Evolutionary conservation across 2,329 filamentous ascomycete genomes (phyloP), one percentile per base, ranked within the genome.

Genomic region (Fusarium chlamydosporum): DNA sequence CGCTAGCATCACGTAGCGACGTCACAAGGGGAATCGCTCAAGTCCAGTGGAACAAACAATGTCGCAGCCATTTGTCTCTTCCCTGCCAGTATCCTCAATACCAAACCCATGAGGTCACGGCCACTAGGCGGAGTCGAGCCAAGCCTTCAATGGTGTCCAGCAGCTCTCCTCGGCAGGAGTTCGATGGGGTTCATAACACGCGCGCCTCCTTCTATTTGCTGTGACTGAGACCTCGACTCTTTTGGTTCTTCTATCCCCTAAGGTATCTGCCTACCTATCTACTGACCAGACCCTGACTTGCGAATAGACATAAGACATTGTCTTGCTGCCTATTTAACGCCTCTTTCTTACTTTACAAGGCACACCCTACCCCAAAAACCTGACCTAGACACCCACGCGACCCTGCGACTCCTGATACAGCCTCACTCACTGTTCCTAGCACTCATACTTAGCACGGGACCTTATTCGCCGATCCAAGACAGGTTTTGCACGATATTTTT

Each of bases 1-100:
- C 38, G 55, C 61, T 61, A 59, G 50, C 58, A 73, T 74, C 72
- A 74, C 71, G 72, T 60, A 61, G 50, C 67, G 55, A 70, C 54
- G 67, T 74, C 72, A 74, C 68, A 59, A 64, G 63, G 52, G 34
- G 41, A 63, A 33, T 37, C 46, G 37, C 61, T 51, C 59, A 64
- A 29, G 27, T 45, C 31, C 3, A 45, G 31, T 45, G 47, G 34
- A 27, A 53, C 67, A 70, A 62, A 56, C 20, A 47, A 56, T 48
- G 62, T 61, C 63, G 61, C 56, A 46, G 62, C 42, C 29, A 42
- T 31, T 31, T 12, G 18, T 35, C 35, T 38, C 33, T 62, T 35
- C 26, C 56, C 38, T 53, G 35, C n/a, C 20, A 29, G 42, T 31
- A 10, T 7, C 26, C n/a, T 45, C 16, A 27, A 31, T 45, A 31